Base-by-base conservation (phyloP, 495 filamentous ascomycete genomes). In the Astrothelium macrocarpum region DNA sequence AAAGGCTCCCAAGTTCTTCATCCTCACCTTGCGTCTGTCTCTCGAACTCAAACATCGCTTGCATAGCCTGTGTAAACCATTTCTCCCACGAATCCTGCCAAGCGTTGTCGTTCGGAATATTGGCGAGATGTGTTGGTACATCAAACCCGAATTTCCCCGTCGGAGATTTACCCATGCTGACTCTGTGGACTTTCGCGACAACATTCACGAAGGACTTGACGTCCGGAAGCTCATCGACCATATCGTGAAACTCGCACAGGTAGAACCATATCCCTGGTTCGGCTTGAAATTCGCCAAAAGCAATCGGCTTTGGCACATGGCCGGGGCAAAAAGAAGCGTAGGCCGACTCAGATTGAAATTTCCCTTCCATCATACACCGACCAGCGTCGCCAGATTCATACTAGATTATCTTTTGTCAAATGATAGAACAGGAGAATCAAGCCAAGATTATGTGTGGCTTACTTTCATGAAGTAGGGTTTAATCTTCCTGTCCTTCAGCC, bases 11-110 rank as follows among this genome's bases (percentile, higher is more conserved):
- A 16, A 71, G 62, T 23, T 56, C 62, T 43, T 70, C 64, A 12
- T 68, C 66, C 20, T 23, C 42, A 1, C 71, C 67, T 32, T 74
- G 72, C n/a, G 65, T 46, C 9, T 42, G 34, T 25, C 66, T 66
- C 59, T 71, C 71, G 2, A 69, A 32, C 12, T 53, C 45, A 7
- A 61, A 53, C 62, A 64, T 64, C 32, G 53, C 4, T 12, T 28
- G 29, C 53, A 64, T 60, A n/a, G 62, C 62, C 53, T 60, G 62
- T 18, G 63, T 65, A 56, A 62, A 65, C n/a, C 20, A 65, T 23
- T 14, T 53, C 43, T 65, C 63, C 63, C 63, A 65, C 25, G 63
- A 10, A 42, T 62, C 59, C n/a, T 49, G 23, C 63, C 63, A 65
- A n/a, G 59, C 53, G 26, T 62, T 61, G 26, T 65, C 63, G 43